Evolutionary conservation across 2,329 filamentous ascomycete species (phyloP).

Genomic region (Diatrype stigma): DNA sequence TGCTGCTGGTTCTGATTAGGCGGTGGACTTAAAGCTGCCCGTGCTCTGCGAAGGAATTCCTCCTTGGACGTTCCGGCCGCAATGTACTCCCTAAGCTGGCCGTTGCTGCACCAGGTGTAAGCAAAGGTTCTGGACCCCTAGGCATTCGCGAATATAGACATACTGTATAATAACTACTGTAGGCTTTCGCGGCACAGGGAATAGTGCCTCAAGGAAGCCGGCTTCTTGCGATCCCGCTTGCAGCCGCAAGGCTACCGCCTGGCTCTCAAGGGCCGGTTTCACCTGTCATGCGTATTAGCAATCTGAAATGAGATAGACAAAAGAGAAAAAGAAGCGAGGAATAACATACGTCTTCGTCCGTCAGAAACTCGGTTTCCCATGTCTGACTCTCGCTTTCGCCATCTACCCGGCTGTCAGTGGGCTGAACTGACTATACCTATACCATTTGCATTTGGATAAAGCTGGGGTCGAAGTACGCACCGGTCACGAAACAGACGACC

Average conservation of each 20-base stretch:
- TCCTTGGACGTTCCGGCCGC: constrained; percentile 59
- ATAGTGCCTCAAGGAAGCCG: constrained; percentile 75
- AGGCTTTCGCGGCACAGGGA: constrained; percentile 73
- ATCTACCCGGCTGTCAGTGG: constrained; percentile 46
- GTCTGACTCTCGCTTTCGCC: constrained; percentile 60
- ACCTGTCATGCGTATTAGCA: constrained; percentile 37
- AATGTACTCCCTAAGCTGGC: constrained; percentile 73
- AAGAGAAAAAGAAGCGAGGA: neutral
- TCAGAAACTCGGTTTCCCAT: constrained; percentile 72
- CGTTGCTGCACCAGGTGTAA: constrained; percentile 50
- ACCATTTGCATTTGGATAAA: too few relatives aligned
- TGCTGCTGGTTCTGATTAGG: constrained; percentile 10
- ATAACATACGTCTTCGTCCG: constrained; percentile 47
- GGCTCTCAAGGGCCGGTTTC: constrained; percentile 50
- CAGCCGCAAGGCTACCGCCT: constrained; percentile 68
- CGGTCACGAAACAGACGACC: constrained; percentile 80
- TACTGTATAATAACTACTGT: constrained; percentile 75
- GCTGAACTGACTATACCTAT: neutral
- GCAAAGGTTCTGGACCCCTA: neutral
- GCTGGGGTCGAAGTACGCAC: constrained; percentile 39
- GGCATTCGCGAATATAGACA: constrained; percentile 24
- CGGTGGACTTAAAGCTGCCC: constrained; percentile 33
- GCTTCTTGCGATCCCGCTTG: constrained; percentile 74
- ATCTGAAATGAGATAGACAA: constrained; percentile 10
- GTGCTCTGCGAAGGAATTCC: constrained; percentile 59